Conservation (phyloP, 306 rosid species). For the Oemleria cerasiformis region DNA sequence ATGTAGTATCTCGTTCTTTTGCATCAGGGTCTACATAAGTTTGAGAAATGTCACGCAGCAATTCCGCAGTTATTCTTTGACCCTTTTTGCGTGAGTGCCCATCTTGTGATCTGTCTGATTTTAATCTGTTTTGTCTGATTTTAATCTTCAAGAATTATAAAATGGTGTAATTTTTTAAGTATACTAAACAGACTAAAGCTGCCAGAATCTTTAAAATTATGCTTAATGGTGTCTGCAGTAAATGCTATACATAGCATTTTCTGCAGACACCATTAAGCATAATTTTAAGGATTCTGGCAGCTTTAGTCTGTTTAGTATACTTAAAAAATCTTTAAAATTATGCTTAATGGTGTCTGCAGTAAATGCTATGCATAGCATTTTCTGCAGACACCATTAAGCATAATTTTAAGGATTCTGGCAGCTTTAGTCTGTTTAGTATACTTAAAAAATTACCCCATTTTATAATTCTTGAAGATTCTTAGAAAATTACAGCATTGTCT, state of each 20-base stretch:
- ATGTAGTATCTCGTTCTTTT: conserved; percentile 23
- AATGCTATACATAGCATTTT: not conserved
- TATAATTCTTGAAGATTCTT: conserved; percentile 16
- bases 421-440: conserved; percentile 19
- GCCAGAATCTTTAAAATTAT: conserved; percentile 11
- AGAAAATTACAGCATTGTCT: conserved; percentile 6
- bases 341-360: too few species aligned
- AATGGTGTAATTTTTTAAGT: not conserved
- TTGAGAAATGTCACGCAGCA: conserved; percentile 85
- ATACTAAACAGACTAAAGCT: conserved; percentile 19
- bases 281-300: too few species aligned
- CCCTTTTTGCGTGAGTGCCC: conserved; percentile 78
- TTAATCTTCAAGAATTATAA: conserved; percentile 15
- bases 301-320: too few species aligned
- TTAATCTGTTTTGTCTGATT: conserved; percentile 4
- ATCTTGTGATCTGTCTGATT: conserved; percentile 11
- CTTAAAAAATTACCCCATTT: not conserved
- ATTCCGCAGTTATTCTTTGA: conserved; percentile 69
- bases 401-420: conserved; percentile 9
- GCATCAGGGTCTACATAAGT: conserved; percentile 74
- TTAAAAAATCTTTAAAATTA: too few species aligned
- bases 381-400: conserved; percentile 7
- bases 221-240: conserved; percentile 9
- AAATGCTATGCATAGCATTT: not conserved
- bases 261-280: too few species aligned